Conservation (phyloP, 2,329 filamentous ascomycete species). For the Cladosporium sp. region DNA sequence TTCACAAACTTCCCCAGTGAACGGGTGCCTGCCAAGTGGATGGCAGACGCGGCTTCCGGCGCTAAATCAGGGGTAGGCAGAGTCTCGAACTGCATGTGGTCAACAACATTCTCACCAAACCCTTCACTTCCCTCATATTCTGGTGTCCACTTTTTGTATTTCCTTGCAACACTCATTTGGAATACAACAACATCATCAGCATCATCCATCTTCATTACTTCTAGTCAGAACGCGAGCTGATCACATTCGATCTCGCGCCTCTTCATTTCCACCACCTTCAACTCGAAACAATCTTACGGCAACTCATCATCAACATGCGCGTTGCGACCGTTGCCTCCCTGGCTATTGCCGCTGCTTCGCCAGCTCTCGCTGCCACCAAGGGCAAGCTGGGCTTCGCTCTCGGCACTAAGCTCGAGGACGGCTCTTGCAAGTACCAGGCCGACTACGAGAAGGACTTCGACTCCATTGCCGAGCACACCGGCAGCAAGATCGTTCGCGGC, state of each 20-base stretch:
- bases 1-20: background rate
- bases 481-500: conserved; percentile 55
- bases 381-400: conserved; percentile 62
- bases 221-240: background rate
- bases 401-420: conserved; percentile 58
- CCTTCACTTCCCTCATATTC: background rate
- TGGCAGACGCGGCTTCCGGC: conserved; percentile 4
- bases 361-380: conserved; percentile 23
- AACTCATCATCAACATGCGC: conserved; percentile 21
- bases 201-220: background rate
- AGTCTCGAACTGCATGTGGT: background rate
- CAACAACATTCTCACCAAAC: conserved; percentile 4
- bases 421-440: conserved; percentile 55
- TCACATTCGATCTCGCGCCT: background rate
- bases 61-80: conserved; percentile 9
- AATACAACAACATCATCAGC: background rate
- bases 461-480: conserved; percentile 49
- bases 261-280: background rate
- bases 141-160: background rate
- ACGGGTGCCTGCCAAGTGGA: background rate
- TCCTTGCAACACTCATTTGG: conserved; percentile 8
- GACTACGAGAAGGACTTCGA: conserved; percentile 65
- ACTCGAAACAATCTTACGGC: background rate
- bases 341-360: conserved; percentile 22
- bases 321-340: conserved; percentile 21